Evolutionary conservation across 2,329 filamentous ascomycete genomes (phyloP).

Genomic region (Paraphoma chrysanthemicola): DNA sequence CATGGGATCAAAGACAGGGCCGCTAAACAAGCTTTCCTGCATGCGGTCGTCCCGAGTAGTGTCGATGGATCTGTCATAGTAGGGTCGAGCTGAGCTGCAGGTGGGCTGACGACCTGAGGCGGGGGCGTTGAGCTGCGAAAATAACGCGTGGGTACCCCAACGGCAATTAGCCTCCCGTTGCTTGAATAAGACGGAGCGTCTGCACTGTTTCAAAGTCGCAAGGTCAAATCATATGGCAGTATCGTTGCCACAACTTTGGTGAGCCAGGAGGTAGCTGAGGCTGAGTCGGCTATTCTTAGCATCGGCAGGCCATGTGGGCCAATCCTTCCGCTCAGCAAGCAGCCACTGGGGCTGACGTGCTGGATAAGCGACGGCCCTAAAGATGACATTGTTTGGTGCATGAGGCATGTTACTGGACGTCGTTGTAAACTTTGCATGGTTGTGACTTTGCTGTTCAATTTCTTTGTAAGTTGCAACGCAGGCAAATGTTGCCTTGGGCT

Average conservation of each 20-base stretch:
- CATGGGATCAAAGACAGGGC: conserved; percentile 2
- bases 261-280: conserved; percentile 11
- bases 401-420: neutral
- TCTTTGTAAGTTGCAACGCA: no score
- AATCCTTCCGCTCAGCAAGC: conserved; percentile 10
- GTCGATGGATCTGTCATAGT: conserved; percentile 6
- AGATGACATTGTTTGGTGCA: neutral
- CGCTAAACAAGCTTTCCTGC: conserved; percentile 9
- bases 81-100: conserved; percentile 2
- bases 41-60: neutral
- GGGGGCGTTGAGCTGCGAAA: neutral
- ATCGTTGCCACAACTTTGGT: neutral
- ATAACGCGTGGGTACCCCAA: neutral
- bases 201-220: neutral
- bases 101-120: neutral
- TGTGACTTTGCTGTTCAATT: no score
- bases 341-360: conserved; percentile 5
- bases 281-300: conserved; percentile 30
- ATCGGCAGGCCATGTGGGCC: conserved; percentile 8
- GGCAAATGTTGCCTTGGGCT: no score
- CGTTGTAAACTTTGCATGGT: neutral
- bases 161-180: neutral
- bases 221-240: conserved; percentile 4
- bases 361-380: conserved; percentile 9
- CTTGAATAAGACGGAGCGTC: neutral